Conservation (phyloP, 192 early-diverging fungal species). For the Coemansia sp. region DNA sequence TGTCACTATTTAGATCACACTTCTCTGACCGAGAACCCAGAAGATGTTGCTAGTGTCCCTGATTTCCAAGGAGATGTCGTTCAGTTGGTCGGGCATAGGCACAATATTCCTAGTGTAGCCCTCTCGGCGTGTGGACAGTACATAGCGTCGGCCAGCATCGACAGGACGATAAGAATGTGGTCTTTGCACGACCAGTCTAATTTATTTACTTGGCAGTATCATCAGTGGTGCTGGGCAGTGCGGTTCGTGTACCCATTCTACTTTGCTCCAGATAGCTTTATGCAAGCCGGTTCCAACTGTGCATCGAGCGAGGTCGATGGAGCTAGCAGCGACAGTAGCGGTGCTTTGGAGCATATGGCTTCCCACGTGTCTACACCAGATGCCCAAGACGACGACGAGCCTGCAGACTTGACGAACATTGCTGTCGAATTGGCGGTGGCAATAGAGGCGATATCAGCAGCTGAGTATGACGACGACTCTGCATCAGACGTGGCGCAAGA, state of each 20-base stretch:
- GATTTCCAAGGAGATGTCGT: conserved; percentile 11
- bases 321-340: neutral
- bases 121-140: conserved; percentile 39
- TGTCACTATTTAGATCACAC: neutral
- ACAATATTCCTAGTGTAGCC: conserved; percentile 33
- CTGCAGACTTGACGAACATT: neutral
- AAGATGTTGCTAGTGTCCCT: neutral
- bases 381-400: neutral
- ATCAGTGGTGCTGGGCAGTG: conserved; percentile 41
- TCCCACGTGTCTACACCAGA: neutral
- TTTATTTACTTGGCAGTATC: conserved; percentile 18
- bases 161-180: conserved; percentile 35
- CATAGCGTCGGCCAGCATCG: conserved; percentile 44
- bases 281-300: neutral
- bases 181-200: conserved; percentile 7
- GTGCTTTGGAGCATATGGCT: neutral
- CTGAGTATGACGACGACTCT: neutral
- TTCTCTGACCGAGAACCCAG: neutral
- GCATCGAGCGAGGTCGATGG: too few relatives aligned
- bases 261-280: conserved; percentile 17
- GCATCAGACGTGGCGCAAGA: neutral
- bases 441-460: neutral
- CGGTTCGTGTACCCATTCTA: conserved; percentile 43
- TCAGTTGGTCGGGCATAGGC: conserved; percentile 13
- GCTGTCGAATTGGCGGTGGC: neutral